Conservation (phyloP, 345 rosid genomes). For the Eucalyptus pauciflora region DNA sequence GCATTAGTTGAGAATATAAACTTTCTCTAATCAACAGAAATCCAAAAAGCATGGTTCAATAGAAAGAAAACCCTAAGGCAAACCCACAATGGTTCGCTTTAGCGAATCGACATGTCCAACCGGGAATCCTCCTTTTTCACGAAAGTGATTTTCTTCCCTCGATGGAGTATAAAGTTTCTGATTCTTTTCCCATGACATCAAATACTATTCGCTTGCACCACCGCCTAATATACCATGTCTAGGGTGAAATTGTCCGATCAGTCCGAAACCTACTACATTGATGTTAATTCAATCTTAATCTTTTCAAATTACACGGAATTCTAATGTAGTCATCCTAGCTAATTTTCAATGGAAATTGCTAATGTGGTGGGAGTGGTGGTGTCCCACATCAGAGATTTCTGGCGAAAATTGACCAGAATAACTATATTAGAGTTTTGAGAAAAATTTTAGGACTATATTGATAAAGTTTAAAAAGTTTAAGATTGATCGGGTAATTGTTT, state of each 20-base stretch:
- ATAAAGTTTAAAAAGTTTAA: not conserved
- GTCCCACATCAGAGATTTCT: accelerated
- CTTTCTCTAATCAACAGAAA: not conserved
- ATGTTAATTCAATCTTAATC: not conserved
- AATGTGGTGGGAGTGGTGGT: not conserved
- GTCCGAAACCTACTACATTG: not conserved
- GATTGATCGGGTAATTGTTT: accelerated
- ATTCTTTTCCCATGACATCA: not conserved
- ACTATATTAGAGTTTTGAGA: accelerated
- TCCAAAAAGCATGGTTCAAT: not conserved
- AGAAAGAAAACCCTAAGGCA: not conserved
- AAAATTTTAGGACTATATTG: accelerated
- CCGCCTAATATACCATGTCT: not conserved
- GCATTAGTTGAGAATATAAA: not conserved
- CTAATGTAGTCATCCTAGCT: accelerated
- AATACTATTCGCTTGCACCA: not conserved
- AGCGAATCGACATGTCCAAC: not conserved
- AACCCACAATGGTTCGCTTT: not conserved
- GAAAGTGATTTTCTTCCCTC: not conserved
- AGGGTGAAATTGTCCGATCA: not conserved
- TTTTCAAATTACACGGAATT: not conserved
- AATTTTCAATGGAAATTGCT: accelerated
- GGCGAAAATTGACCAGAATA: accelerated
- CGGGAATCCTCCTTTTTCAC: not conserved
- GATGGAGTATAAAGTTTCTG: not conserved